Base-by-base conservation (phyloP, 2,329 filamentous ascomycete genomes). In the Didymella sp. region DNA sequence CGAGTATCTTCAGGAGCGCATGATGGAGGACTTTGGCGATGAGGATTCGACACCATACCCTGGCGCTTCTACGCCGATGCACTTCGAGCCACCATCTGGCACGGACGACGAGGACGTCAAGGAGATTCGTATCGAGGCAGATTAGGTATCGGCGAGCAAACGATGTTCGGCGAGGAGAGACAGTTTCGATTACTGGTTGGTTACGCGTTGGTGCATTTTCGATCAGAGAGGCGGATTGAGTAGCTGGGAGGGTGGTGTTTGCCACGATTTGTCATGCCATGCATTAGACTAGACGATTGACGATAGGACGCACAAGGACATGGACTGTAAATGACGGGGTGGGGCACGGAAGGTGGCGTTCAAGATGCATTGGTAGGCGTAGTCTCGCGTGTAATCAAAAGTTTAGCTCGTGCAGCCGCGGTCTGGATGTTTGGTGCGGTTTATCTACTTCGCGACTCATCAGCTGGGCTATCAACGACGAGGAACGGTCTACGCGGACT, bases 51-150 rank as follows among this genome's bases (percentile, higher is more conserved):
- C 51, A 13, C 56, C 56, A 3, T 52, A 51, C 15, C 49, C 65
- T 2, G 61, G 71, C 1, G 56, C 57, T 30, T 56, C 59, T 6
- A 72, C 70, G n/a, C 67, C 71, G 12, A 27, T 62, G 35, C 57
- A 68, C 11, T 57, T 67, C 22, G 49, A 61, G 27, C 63, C 61
- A 1, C 22, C 45, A 24, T 21, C 63, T 1, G 56, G 56, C 4
- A 60, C 51, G 4, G 62, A 62, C 12, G 70, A 72, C 27, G 66
- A 63, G 0, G 60, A 69, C 24, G 66, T 71, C 15, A 61, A 63
- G 24, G 69, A 72, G 35, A 67, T 69, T 9, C 37, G 42, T 12
- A 31, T 58, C n/a, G 33, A 41, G 43, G 35, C 35, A 19, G 42
- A 47, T 38, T 55, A 49, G 40, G 24, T 7, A 27, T 21, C 19